phyloP scores from a whole-genome alignment of 208 protist species.

The Acanthamoeba culbertsoni region DNA sequence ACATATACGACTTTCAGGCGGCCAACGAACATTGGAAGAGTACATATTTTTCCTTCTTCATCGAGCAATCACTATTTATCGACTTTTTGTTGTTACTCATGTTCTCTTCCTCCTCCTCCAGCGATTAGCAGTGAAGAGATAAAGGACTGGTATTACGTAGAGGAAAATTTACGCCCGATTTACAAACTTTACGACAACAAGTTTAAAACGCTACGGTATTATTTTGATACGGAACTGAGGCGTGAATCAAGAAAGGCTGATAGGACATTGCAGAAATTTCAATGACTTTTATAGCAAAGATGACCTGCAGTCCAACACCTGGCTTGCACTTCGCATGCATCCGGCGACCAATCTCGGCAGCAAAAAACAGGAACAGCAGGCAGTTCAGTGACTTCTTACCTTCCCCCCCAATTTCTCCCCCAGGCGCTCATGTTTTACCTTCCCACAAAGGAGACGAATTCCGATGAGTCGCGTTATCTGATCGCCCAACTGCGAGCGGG shows the following conservation, averaged over 20 bases:
- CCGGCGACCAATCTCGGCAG: background rate
- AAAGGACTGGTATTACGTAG: slow-evolving; percentile 29
- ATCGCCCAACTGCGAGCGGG: background rate
- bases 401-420: too few species aligned
- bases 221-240: too few species aligned
- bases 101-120: background rate
- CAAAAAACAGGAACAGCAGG: background rate
- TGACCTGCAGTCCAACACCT: background rate
- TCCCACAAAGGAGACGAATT: too few species aligned
- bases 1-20: slow-evolving; percentile 11
- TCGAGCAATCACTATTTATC: background rate
- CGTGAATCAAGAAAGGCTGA: too few species aligned
- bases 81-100: background rate
- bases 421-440: too few species aligned
- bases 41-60: background rate
- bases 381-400: background rate
- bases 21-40: background rate
- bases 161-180: background rate
- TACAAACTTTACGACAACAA: background rate
- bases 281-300: slow-evolving; percentile 47
- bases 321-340: background rate
- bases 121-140: background rate
- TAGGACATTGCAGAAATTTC: background rate
- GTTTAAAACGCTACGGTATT: background rate
- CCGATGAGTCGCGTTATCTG: too few species aligned